phyloP scores from a whole-genome alignment of 1,139 yeast species.

The Debaryomycetaceae sp. region DNA sequence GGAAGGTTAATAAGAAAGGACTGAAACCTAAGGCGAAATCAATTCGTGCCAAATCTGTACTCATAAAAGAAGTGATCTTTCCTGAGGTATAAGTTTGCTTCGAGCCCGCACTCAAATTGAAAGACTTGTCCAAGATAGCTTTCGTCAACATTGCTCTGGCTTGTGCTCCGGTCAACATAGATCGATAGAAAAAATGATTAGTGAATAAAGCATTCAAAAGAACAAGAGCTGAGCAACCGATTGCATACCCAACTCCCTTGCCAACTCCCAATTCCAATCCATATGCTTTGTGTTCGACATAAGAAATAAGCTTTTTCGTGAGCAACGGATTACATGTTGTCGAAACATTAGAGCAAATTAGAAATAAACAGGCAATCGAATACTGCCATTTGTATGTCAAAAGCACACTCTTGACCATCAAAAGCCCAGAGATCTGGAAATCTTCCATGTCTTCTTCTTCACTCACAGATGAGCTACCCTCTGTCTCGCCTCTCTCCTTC shows the following conservation, averaged over 20 bases:
- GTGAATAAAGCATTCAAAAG: conserved; percentile 43
- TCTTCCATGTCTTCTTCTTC: conserved; percentile 26
- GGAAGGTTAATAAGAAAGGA: conserved; percentile 61
- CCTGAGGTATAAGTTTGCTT: conserved; percentile 28
- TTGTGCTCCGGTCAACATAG: conserved; percentile 47
- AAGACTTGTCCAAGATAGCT: conserved; percentile 30
- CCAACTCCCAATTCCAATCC: conserved; percentile 22
- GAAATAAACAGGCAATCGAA: conserved; percentile 17
- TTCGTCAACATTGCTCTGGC: conserved; percentile 34
- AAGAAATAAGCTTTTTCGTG: conserved; percentile 26
- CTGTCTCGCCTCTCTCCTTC: conserved; percentile 22
- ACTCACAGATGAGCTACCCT: conserved; percentile 16
- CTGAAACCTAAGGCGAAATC: conserved; percentile 75
- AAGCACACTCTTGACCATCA: conserved; percentile 18
- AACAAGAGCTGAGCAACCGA: conserved; percentile 22
- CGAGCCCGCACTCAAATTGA: conserved; percentile 24
- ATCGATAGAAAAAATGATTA: conserved; percentile 61
- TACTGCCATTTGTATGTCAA: conserved; percentile 29
- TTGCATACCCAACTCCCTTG: conserved; percentile 30
- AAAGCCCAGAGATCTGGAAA: conserved; percentile 17
- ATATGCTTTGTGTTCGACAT: conserved; percentile 20
- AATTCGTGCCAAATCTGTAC: conserved; percentile 76
- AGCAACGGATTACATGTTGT: conserved; percentile 26
- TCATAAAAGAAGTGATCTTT: conserved; percentile 51
- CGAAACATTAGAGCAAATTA: conserved; percentile 16